Conservation (phyloP, 1,284 basidiomycete species). For the Moesziomyces sp. region DNA sequence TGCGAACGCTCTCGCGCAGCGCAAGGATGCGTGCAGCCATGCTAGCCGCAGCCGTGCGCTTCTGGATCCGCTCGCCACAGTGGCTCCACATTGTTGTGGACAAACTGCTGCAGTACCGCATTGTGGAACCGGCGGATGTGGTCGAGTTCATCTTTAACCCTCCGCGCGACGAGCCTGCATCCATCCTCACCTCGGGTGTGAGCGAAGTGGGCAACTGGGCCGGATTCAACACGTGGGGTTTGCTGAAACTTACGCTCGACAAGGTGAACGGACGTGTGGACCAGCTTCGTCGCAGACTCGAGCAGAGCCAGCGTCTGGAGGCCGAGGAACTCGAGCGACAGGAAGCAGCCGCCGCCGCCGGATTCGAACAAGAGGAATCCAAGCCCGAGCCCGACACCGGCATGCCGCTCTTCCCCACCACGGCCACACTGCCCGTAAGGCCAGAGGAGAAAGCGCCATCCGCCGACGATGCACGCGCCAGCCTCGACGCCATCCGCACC, state of each 20-base stretch:
- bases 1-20: constrained; percentile 78
- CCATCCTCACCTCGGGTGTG: not conserved
- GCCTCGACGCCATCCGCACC: constrained; percentile 56
- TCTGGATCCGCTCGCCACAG: constrained; percentile 75
- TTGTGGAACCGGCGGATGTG: constrained; percentile 92
- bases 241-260: constrained; percentile 62
- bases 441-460: constrained; percentile 23
- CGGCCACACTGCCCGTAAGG: constrained; percentile 29
- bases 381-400: not conserved
- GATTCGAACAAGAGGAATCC: constrained; percentile 10
- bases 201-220: constrained; percentile 54
- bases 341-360: constrained; percentile 49
- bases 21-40: constrained; percentile 70
- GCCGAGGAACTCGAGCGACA: constrained; percentile 44
- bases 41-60: constrained; percentile 78
- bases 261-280: constrained; percentile 66
- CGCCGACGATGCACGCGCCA: constrained; percentile 40
- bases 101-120: constrained; percentile 98
- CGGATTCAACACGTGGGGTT: constrained; percentile 58
- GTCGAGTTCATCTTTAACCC: constrained; percentile 82
- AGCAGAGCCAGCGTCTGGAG: constrained; percentile 42
- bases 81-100: constrained; percentile 80
- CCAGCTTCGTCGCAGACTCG: constrained; percentile 59
- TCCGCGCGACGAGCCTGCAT: constrained; percentile 20
- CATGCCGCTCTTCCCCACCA: constrained; percentile 49